A percentile compares a stretch with the other conserved stretches of the same genome.
These are phyloP conservation scores for Schizothecium vesticola DNA, from an alignment of 495 filamentous ascomycete species.

Conservation along the genomic window DNA sequence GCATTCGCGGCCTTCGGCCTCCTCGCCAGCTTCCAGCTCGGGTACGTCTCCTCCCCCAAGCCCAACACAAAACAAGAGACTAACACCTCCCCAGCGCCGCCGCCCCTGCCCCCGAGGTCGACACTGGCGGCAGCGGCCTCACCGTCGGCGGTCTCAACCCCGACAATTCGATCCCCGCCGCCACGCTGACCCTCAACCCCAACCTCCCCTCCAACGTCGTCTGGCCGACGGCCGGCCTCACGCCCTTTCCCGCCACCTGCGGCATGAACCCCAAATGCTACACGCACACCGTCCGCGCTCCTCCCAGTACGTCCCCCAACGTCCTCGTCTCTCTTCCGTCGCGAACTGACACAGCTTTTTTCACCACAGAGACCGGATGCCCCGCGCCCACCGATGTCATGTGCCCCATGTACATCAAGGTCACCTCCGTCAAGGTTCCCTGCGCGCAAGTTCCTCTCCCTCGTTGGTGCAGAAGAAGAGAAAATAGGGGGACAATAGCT, in stretches of 20 bases:
- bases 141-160: neutral
- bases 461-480: neutral
- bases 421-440: neutral
- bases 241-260: neutral
- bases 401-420: constrained; percentile 4
- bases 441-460: neutral
- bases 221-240: neutral
- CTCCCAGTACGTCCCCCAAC: neutral
- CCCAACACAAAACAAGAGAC: neutral
- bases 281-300: constrained; percentile 15
- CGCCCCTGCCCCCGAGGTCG: neutral
- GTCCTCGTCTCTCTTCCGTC: too few species aligned
- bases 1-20: neutral
- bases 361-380: neutral
- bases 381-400: neutral
- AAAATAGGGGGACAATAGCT: neutral
- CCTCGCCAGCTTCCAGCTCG: neutral
- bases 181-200: neutral
- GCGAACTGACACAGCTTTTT: neutral
- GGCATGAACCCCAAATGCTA: constrained; percentile 14
- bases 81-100: neutral
- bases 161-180: neutral
- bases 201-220: neutral
- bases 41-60: neutral
- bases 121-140: neutral